Evolutionary conservation across 2,329 filamentous ascomycete genomes (phyloP).

Genomic region (Aureobasidium sp.): DNA sequence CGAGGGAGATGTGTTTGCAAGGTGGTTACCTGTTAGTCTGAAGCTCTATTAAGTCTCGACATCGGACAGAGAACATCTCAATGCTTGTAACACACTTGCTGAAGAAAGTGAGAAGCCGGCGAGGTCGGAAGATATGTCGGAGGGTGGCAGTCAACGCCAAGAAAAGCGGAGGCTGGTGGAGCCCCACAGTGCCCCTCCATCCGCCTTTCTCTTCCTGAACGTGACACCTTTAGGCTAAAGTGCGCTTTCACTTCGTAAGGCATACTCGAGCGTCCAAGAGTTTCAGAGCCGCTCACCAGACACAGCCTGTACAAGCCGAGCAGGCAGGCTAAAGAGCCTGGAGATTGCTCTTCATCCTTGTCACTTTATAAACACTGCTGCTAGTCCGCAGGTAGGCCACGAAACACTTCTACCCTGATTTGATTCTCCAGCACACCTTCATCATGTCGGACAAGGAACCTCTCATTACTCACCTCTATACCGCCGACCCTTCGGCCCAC

Average conservation of each 20-base stretch:
- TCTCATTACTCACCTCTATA: conserved; percentile 66
- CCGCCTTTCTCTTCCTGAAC: neutral
- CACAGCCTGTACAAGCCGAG: neutral
- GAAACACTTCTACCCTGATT: neutral
- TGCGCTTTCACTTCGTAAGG: neutral
- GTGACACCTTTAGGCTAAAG: neutral
- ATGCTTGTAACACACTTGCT: too few relatives aligned
- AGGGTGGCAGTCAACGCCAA: neutral
- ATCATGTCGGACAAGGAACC: conserved; percentile 11
- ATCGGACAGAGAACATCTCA: too few relatives aligned
- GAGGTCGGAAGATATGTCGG: neutral
- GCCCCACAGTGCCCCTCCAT: neutral
- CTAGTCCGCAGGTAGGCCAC: neutral
- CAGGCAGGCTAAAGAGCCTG: neutral
- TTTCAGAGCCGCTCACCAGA: neutral
- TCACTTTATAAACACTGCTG: conserved; percentile 7
- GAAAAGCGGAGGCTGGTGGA: neutral
- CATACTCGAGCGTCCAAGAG: neutral
- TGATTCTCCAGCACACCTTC: neutral
- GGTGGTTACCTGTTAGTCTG: too few relatives aligned
- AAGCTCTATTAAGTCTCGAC: too few relatives aligned
- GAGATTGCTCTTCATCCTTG: neutral
- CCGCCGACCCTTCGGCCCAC: conserved; percentile 71
- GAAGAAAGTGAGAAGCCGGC: neutral
- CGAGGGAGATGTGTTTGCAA: too few relatives aligned